These are phyloP conservation scores for Aspergillus aculeatinus DNA, from an alignment of 2,329 filamentous ascomycete genomes.

Conservation along the genomic window DNA sequence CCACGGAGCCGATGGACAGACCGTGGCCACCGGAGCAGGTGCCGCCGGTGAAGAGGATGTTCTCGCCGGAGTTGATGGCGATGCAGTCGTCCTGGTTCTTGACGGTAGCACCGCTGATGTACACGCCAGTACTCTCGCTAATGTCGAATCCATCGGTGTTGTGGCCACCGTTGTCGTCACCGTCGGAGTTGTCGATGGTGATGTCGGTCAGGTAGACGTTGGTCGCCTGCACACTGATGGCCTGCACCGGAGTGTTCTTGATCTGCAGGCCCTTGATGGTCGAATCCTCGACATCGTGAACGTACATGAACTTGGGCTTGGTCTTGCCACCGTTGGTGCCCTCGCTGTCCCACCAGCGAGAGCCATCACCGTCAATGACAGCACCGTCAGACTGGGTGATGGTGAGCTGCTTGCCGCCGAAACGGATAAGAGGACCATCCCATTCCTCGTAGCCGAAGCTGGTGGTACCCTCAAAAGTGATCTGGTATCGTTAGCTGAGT, in stretches of 20 bases:
- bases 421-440: constrained; percentile 62
- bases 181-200: constrained; percentile 59
- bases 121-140: constrained; percentile 47
- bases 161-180: constrained; percentile 47
- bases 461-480: constrained; percentile 66
- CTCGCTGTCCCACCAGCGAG: constrained; percentile 61
- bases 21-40: constrained; percentile 47
- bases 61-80: constrained; percentile 57
- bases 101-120: constrained; percentile 53
- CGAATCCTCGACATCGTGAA: constrained; percentile 36
- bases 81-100: constrained; percentile 63
- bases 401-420: constrained; percentile 58
- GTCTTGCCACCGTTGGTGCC: constrained; percentile 61
- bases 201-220: constrained; percentile 52
- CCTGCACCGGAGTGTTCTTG: constrained; percentile 41
- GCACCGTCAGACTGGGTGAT: constrained; percentile 53
- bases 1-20: constrained; percentile 59
- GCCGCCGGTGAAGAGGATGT: constrained; percentile 31
- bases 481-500: constrained; percentile 25
- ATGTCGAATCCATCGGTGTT: constrained; percentile 53
- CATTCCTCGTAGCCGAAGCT: constrained; percentile 66
- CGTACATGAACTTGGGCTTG: constrained; percentile 66
- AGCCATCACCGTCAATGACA: constrained; percentile 57
- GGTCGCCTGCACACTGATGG: constrained; percentile 46
- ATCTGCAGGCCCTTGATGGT: constrained; percentile 35